phyloP scores from a whole-genome alignment of 2,329 filamentous ascomycete genomes.

The Pseudovirgaria hyperparasitica region DNA sequence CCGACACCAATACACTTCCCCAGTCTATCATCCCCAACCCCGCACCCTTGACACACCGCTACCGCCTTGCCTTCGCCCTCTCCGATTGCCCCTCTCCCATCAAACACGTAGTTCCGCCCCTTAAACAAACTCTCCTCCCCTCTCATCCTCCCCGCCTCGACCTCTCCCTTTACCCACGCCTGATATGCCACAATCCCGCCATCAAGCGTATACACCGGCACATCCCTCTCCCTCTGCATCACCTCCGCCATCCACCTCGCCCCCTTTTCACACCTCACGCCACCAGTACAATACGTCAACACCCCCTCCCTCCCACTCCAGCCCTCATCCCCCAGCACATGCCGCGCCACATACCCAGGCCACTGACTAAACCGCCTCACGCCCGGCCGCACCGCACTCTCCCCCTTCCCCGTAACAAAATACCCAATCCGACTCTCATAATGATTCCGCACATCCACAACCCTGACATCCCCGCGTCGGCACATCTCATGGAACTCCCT shows the following conservation, averaged over 20 bases:
- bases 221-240: slow-evolving; percentile 3
- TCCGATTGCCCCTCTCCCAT: slow-evolving; percentile 12
- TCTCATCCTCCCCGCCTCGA: slow-evolving; percentile 8
- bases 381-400: slow-evolving; percentile 8
- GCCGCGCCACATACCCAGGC: slow-evolving; percentile 11
- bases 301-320: slow-evolving; percentile 7
- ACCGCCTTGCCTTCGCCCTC: slow-evolving; percentile 6
- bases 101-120: slow-evolving; percentile 13
- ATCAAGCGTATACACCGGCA: slow-evolving; percentile 10
- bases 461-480: slow-evolving; percentile 7
- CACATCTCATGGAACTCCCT: slow-evolving; percentile 11
- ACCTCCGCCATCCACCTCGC: slow-evolving; percentile 15
- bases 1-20: slow-evolving; percentile 9
- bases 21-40: slow-evolving; percentile 7
- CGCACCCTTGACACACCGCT: slow-evolving; percentile 11
- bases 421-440: slow-evolving; percentile 15
- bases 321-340: slow-evolving; percentile 8
- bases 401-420: slow-evolving; percentile 10
- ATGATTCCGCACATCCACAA: slow-evolving; percentile 14
- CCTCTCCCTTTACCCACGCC: slow-evolving; percentile 12
- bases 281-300: slow-evolving; percentile 14
- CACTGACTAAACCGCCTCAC: slow-evolving; percentile 14
- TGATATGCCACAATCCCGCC: slow-evolving; percentile 14
- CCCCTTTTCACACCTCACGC: slow-evolving; percentile 14
- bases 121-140: slow-evolving; percentile 11